A percentile compares a stretch with the other conserved stretches of the same genome.
phyloP scores from a whole-genome alignment of 2,329 filamentous ascomycete genomes.

The Calonectria ilicicola region DNA sequence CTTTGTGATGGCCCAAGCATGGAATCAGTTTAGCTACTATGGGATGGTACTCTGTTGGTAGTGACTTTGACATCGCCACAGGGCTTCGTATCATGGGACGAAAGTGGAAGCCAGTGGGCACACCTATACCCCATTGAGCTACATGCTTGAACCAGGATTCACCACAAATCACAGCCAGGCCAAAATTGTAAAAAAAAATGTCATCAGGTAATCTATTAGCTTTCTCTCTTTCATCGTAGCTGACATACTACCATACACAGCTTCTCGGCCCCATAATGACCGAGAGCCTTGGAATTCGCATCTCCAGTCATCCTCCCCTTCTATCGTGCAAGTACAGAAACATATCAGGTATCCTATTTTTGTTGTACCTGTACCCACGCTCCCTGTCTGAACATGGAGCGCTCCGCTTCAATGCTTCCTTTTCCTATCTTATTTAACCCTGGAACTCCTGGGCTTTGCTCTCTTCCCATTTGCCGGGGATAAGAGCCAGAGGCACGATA shows the following conservation, averaged over 20 bases:
- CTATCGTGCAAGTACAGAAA: constrained; percentile 51
- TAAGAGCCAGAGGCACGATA: constrained; percentile 92
- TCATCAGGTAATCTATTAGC: constrained; percentile 46
- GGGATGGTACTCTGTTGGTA: no score
- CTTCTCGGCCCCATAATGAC: constrained; percentile 36
- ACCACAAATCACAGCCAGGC: neutral
- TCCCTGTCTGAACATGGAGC: constrained; percentile 27
- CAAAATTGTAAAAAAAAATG: constrained; percentile 14
- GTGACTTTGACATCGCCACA: neutral
- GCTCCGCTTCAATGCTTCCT: neutral
- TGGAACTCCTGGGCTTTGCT: constrained; percentile 72
- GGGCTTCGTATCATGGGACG: neutral
- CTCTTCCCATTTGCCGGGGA: constrained; percentile 73
- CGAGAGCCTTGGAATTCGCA: constrained; percentile 40
- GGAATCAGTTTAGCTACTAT: no score
- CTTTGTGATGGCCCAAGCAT: no score
- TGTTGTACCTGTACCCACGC: constrained; percentile 37
- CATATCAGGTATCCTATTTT: constrained; percentile 41
- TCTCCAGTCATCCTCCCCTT: constrained; percentile 42
- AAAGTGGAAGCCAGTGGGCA: neutral
- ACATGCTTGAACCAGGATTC: neutral
- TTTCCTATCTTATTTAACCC: constrained; percentile 53
- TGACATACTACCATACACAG: constrained; percentile 45
- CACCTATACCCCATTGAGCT: neutral
- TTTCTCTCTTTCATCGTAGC: constrained; percentile 44